Base-by-base conservation (phyloP, 1,284 basidiomycete genomes). In the Malassezia slooffiae region DNA sequence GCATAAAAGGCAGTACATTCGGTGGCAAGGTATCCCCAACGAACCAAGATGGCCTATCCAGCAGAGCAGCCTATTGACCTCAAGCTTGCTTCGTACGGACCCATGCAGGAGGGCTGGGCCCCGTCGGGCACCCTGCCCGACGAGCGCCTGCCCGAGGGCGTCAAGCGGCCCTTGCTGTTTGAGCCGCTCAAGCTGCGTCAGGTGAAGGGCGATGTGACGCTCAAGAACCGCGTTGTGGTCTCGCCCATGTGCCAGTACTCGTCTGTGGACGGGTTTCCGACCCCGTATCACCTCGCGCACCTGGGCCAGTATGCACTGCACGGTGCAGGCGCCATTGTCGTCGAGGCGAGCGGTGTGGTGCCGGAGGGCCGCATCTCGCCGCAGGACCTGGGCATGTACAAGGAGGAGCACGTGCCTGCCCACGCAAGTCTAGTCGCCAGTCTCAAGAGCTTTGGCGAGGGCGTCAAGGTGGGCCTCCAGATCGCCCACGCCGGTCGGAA, bases 401-500 rank as follows among this genome's bases (percentile, higher is more conserved):
- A 75, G 5, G 83, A 85, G 61, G 75, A 74, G 2, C 86, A 90
- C 38, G 78, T 82, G 34, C 75, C 73, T 3, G 75, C 79, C 0
- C 74, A 84, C 41, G 77, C 79, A 59, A 74, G 79, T 26, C 76
- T 89, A 48, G 80, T 84, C 51, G 76, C 81, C 31, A 85, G 83
- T 47, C 79, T 81, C 17, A 83, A 87, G 44, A 48, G 52, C 20
- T 54, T 68, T 33, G 46, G 65, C 75, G 79, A 1, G 79, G 85
- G 54, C 75, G 76, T 40, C 73, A 79, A 34, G 9, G 78, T 87
- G 16, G 85, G 79, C 7, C 77, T 90, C 38, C 86, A 90, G 68
- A 75, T 90, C 12, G 79, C 78, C 0, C 85, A 86, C 65, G 82
- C 82, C 0, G 83, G 83, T 0, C 73, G 83, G 27, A 85, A 85